Evolutionary conservation across 2,329 filamentous ascomycete genomes (phyloP).

Genomic region (Alternaria atra): DNA sequence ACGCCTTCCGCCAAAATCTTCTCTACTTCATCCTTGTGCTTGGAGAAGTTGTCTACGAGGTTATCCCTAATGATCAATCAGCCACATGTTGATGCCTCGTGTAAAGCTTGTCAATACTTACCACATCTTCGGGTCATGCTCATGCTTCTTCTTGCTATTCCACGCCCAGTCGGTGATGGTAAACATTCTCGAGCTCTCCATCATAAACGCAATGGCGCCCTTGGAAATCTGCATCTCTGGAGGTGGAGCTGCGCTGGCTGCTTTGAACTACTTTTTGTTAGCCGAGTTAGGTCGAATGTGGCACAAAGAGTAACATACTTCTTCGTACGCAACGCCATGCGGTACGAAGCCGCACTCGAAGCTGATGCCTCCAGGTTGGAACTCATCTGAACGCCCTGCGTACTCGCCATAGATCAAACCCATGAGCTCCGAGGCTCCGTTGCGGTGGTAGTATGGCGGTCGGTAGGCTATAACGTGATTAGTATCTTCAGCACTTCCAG

Average conservation of each 20-base stretch:
- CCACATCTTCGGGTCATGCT: slow-evolving; percentile 60
- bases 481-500: not conserved
- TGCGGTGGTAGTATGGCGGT: slow-evolving; percentile 70
- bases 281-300: not conserved
- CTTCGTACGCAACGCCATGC: slow-evolving; percentile 67
- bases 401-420: slow-evolving; percentile 69
- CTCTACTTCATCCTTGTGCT: slow-evolving; percentile 58
- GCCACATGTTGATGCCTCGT: not conserved
- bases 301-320: slow-evolving; percentile 28
- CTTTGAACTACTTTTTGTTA: slow-evolving; percentile 53
- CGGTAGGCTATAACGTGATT: slow-evolving; percentile 30
- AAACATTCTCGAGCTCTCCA: slow-evolving; percentile 60
- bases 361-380: slow-evolving; percentile 68
- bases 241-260: slow-evolving; percentile 60
- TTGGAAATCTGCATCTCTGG: slow-evolving; percentile 52
- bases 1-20: slow-evolving; percentile 52
- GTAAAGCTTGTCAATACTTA: slow-evolving; percentile 15
- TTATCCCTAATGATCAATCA: slow-evolving; percentile 49
- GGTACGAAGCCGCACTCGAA: slow-evolving; percentile 77
- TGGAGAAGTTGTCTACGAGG: slow-evolving; percentile 62
- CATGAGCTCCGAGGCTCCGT: slow-evolving; percentile 73
- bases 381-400: slow-evolving; percentile 60
- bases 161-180: slow-evolving; percentile 50
- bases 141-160: slow-evolving; percentile 56
- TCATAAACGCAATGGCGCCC: slow-evolving; percentile 71